These are phyloP conservation scores for Apium graveolens DNA, from an alignment of 129 eudicot genomes.

Conservation along the genomic window DNA sequence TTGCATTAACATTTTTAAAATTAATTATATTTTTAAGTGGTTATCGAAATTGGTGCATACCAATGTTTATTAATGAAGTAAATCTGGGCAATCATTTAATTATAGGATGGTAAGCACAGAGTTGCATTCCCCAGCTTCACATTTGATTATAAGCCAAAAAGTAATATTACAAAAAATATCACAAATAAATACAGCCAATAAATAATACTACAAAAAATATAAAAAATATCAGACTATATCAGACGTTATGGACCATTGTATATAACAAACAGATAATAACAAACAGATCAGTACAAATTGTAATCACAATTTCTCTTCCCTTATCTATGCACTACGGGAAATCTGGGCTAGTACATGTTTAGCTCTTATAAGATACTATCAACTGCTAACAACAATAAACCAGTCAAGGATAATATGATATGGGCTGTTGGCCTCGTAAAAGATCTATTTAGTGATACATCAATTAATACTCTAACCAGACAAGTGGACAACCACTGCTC, in stretches of 20 bases:
- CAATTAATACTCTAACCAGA: not conserved
- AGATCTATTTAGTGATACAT: not conserved
- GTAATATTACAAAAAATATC: too few relatives aligned
- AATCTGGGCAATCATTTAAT: too few relatives aligned
- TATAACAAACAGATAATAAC: too few relatives aligned
- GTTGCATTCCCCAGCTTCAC: not conserved
- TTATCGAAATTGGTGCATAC: too few relatives aligned
- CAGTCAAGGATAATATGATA: not conserved
- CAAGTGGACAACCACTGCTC: not conserved
- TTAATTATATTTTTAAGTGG: too few relatives aligned
- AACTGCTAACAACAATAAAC: slow-evolving; percentile 3
- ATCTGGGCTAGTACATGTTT: not conserved
- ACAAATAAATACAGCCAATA: not conserved
- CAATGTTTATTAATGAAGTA: too few relatives aligned
- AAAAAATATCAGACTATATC: not conserved
- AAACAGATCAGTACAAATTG: not conserved
- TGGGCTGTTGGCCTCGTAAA: not conserved
- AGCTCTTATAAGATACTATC: not conserved
- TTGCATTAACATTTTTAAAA: too few relatives aligned
- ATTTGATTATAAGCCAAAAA: not conserved
- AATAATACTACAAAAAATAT: not conserved
- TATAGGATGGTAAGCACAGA: too few relatives aligned
- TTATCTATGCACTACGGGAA: not conserved
- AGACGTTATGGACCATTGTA: not conserved
- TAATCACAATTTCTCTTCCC: not conserved